Base-by-base conservation (phyloP, 345 rosid species). In the Eutrema heterophyllum region DNA sequence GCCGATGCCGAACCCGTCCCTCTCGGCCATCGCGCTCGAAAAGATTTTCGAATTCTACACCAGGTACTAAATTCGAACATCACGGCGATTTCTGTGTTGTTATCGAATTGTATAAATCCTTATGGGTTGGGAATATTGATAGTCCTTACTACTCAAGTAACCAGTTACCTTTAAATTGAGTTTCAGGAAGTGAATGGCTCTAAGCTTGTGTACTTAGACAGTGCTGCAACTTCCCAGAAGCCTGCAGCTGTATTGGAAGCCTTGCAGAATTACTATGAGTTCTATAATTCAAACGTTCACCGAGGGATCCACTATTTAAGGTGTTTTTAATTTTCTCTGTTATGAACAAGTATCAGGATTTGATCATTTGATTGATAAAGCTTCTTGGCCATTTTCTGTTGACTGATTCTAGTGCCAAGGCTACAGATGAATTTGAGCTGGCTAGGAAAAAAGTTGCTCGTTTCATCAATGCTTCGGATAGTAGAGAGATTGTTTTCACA, bases 211-310 rank as follows among this genome's bases (percentile, higher is more conserved):
- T 94, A 91, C 87, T 81, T 94, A 59, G 98, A 94, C 73, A 94
- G 84, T 73, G 98, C 95, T 18, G 97, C 98, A n/a, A 94, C 97
- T 44, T 94, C 98, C 35, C 98, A 94, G 83, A 94, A 94, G 73
- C 98, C 98, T 4, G 60, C 59, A 43, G 73, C 82, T 29, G 96
- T 94, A 29, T 49, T 94, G 78, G 87, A 91, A 14, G 86, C 97
- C 13, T 76, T 94, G 45, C 89, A 83, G 80, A 80, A 79, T 10
- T 94, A 94, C 73, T 94, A 91, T 13, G 88, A 84, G 76, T 67
- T 84, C 59, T 85, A 85, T 61, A 91, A 94, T 85, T 89, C 98
- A 4, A 94, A 94, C 56, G 97, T 91, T 44, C 98, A 94, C 58
- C 72, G 97, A 12, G 98, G 96, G 71, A 87, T 89, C 73, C 97